phyloP scores from a whole-genome alignment of 306 rosid species.

The Vigna trinervia region DNA sequence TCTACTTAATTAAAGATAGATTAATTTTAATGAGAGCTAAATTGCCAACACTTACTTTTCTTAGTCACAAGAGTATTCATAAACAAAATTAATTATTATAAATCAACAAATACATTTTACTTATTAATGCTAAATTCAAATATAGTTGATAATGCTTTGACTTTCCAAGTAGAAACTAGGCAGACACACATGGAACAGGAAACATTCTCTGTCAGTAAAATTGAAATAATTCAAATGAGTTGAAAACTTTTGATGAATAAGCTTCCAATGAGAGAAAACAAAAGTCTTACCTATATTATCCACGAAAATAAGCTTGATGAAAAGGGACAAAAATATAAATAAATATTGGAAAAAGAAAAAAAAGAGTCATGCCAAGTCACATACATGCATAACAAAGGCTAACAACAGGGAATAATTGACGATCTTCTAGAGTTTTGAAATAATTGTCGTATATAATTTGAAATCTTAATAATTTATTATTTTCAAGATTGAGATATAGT shows the following conservation, averaged over 20 bases:
- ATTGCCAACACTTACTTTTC: too few species aligned
- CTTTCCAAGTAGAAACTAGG: conserved; percentile 14
- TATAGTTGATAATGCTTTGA: conserved; percentile 34
- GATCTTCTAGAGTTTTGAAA: not conserved
- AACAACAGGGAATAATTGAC: not conserved
- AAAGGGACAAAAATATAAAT: not conserved
- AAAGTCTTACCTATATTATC: not conserved
- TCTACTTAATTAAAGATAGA: too few species aligned
- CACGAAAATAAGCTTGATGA: not conserved
- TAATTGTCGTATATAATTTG: not conserved
- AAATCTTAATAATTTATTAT: not conserved
- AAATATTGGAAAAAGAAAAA: not conserved
- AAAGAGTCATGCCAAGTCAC: not conserved
- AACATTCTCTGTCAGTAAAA: not conserved
- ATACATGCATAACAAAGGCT: not conserved
- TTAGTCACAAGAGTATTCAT: not conserved
- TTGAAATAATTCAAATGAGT: conserved; percentile 30
- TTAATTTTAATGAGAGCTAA: too few species aligned
- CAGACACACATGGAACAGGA: conserved; percentile 27
- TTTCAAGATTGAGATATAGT: not conserved
- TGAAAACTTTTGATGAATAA: not conserved
- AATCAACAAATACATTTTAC: not conserved
- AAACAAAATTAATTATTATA: not conserved
- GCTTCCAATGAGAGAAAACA: not conserved
- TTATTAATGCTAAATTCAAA: conserved; percentile 34